Percentiles rank a stretch among this genome's conserved stretches.
phyloP scores from a whole-genome alignment of 2,329 filamentous ascomycete species.

The Eurotiales sp. region DNA sequence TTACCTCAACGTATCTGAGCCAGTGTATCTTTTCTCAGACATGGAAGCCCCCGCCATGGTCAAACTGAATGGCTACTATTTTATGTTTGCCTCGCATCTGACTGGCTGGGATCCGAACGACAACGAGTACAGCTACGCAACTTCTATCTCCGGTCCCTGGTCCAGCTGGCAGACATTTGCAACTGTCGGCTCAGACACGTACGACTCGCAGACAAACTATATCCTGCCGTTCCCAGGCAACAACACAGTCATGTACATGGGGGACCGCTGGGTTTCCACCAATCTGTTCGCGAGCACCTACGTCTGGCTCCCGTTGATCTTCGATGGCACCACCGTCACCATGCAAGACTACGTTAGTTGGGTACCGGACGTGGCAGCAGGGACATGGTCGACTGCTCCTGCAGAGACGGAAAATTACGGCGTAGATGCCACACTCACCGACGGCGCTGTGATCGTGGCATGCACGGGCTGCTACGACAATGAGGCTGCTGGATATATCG shows the following conservation, averaged over 20 bases:
- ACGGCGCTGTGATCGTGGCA: conserved; percentile 44
- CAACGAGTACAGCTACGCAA: conserved; percentile 60
- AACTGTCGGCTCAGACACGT: conserved; percentile 56
- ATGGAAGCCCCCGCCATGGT: conserved; percentile 61
- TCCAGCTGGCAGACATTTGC: conserved; percentile 55
- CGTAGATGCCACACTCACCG: conserved; percentile 30
- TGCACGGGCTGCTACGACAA: conserved; percentile 53
- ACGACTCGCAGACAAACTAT: conserved; percentile 58
- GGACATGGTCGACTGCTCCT: conserved; percentile 8
- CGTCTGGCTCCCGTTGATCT: conserved; percentile 58
- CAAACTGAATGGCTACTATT: conserved; percentile 59
- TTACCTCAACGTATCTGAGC: conserved; percentile 51
- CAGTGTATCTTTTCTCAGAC: conserved; percentile 52
- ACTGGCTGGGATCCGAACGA: conserved; percentile 41
- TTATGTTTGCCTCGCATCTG: conserved; percentile 60
- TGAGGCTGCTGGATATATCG: conserved; percentile 53
- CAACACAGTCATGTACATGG: conserved; percentile 56
- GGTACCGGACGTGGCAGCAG: neutral
- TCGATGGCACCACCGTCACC: conserved; percentile 6
- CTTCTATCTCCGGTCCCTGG: conserved; percentile 58
- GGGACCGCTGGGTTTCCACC: conserved; percentile 61
- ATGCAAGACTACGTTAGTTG: conserved; percentile 8
- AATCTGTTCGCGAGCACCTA: conserved; percentile 61
- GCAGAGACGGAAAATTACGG: conserved; percentile 4
- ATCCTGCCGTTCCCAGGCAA: conserved; percentile 45